These are phyloP conservation scores for Postia placenta DNA, from an alignment of 768 basidiomycete genomes.

Conservation along the genomic window DNA sequence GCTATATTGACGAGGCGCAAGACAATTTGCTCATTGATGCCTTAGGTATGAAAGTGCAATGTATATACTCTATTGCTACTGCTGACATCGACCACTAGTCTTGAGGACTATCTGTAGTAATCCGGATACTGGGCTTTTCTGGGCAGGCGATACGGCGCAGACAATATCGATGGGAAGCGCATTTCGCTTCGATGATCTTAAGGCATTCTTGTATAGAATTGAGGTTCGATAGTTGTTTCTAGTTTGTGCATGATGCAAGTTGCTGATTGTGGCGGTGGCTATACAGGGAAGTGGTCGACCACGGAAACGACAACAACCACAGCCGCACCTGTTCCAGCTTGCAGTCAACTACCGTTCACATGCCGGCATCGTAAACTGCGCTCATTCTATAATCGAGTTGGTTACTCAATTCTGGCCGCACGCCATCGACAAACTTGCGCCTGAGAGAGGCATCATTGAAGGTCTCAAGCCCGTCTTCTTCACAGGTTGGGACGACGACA, in stretches of 20 bases:
- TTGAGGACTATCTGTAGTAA: constrained; percentile 1
- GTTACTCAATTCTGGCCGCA: constrained; percentile 57
- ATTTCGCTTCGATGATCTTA: constrained; percentile 67
- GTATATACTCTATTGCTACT: too few species aligned
- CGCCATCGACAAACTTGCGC: constrained; percentile 52
- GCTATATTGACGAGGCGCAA: constrained; percentile 65
- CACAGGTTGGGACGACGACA: constrained; percentile 36
- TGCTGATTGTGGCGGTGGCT: neutral
- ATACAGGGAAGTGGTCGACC: neutral
- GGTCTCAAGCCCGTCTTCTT: constrained; percentile 57
- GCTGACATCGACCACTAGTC: neutral
- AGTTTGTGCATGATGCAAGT: neutral
- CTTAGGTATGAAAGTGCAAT: constrained; percentile 33
- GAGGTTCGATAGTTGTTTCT: constrained; percentile 33
- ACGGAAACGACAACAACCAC: neutral
- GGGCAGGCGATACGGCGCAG: constrained; percentile 65
- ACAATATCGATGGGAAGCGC: constrained; percentile 70
- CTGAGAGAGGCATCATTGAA: constrained; percentile 48
- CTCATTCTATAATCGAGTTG: constrained; percentile 57
- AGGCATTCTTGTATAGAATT: constrained; percentile 55
- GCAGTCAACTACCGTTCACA: constrained; percentile 66
- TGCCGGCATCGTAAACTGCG: constrained; percentile 68
- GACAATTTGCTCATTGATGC: constrained; percentile 66
- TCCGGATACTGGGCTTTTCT: constrained; percentile 3
- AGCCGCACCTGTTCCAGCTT: constrained; percentile 46